A percentile compares a stretch with the other conserved stretches of the same genome.
Conservation (phyloP, 2,329 filamentous ascomycete species). For the Xylaria sp. region DNA sequence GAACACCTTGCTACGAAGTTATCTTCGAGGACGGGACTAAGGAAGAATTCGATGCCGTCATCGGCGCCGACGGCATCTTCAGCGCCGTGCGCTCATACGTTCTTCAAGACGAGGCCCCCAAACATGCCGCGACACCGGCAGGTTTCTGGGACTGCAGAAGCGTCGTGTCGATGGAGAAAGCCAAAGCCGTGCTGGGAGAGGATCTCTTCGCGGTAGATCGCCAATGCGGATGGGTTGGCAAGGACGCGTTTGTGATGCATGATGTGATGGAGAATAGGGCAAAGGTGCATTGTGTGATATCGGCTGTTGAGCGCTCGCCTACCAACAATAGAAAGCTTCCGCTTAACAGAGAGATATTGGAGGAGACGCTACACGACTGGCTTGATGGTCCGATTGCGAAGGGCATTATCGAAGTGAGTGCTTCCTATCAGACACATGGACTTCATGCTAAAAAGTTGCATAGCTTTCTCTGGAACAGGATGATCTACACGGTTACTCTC, state of each 20-base stretch:
- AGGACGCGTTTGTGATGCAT: slow-evolving; percentile 19
- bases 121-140: slow-evolving; percentile 7
- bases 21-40: slow-evolving; percentile 14
- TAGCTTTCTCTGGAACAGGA: slow-evolving; percentile 16
- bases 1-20: background rate
- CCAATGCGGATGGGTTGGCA: slow-evolving; percentile 19
- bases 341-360: slow-evolving; percentile 9
- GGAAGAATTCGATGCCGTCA: slow-evolving; percentile 16
- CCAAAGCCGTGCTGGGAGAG: slow-evolving; percentile 11
- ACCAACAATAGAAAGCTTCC: slow-evolving; percentile 9
- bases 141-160: slow-evolving; percentile 14
- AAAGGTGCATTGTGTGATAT: slow-evolving; percentile 22
- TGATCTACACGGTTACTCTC: slow-evolving; percentile 10
- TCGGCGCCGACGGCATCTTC: slow-evolving; percentile 23
- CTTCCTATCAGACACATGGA: background rate
- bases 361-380: slow-evolving; percentile 8
- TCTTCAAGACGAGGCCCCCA: background rate
- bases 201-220: slow-evolving; percentile 17
- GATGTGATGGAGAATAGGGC: slow-evolving; percentile 20
- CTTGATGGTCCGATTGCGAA: slow-evolving; percentile 16
- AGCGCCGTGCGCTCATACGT: slow-evolving; percentile 17
- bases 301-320: slow-evolving; percentile 11
- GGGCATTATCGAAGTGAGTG: slow-evolving; percentile 21
- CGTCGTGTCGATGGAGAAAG: slow-evolving; percentile 4
- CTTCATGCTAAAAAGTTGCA: background rate